Base-by-base conservation (phyloP, 768 basidiomycete species). In the Amanita inopinata region DNA sequence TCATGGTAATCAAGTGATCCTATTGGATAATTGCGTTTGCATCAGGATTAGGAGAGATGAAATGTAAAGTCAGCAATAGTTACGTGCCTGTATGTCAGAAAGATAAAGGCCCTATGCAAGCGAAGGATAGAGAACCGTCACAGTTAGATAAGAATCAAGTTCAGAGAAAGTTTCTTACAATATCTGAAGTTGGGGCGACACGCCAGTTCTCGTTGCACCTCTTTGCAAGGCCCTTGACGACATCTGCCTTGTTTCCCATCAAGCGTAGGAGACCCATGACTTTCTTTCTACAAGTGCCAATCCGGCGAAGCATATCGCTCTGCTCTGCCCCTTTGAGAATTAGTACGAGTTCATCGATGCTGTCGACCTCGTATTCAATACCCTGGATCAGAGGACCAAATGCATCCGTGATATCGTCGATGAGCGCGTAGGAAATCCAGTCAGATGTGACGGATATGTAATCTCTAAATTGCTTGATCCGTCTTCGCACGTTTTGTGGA, bases 191-290 rank as follows among this genome's bases (percentile, higher is more conserved):
- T 0, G 96, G 96, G 7, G 96, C 94, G 9, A 98, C 87, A 46
- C 90, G 80, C 96, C 94, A 98, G 55, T 98, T 91, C 64, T 98
- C 94, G 56, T 97, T 96, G 60, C 94, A 97, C 50, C 94, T 70
- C 65, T 99, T 99, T 17, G 96, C 96, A 33, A 98, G 68, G 7
- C 96, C 96, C 60, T 99, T 99, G 50, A 99, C 96, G 49, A 99
- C 96, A 59, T 99, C 96, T 41, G 96, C 96, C 67, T 99, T 99
- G 64, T 96, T 98, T 18, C 96, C 96, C 94, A 99, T 98, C 42
- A 99, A 66, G 49, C 96, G 67, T 43, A 99, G 61, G 20, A 99
- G 63, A 12, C 96, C 96, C 96, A 99, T 98, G 51, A 99, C 96
- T 65, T 99, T 98, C 73, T 98, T 99, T 47, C 96, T 74, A 58